Base-by-base conservation (phyloP, 2,329 filamentous ascomycete species). In the Diaporthe sp. region DNA sequence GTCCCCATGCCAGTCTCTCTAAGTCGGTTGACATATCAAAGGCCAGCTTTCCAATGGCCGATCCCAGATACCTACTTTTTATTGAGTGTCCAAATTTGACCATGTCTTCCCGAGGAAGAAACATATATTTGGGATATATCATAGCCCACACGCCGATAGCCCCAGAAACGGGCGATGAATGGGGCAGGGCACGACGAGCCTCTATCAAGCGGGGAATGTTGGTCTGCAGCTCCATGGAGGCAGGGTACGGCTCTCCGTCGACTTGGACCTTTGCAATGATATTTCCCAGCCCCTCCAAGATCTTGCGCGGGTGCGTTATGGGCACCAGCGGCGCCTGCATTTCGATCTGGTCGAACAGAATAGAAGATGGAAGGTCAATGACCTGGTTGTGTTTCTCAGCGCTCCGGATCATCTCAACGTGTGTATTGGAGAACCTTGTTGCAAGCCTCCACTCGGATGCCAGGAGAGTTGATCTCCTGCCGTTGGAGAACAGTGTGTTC, bases 401-500 rank as follows among this genome's bases (percentile, higher is more conserved):
- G 42, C 65, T 71, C 19, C 51, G 47, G 22, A 51, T 42, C 72
- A 70, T 42, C 37, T 74, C 47, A 15, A 27, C 30, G 7, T 5
- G 22, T 22, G 50, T 63, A 1, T n/a, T 50, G 3, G 22, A 7
- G 27, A 50, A 30, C 17, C 13, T 30, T 30, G 25, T 39, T 37
- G 15, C 66, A 35, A 35, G 70, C 27, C 7, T 30, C 77, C 77
- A 78, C 37, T 72, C 50, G 19, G 71, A 70, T 53, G 73, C 77
- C 44, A 77, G 61, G 27, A 35, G 77, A 75, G 32, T 77, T 51
- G 61, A 79, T 42, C 56, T 75, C 71, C 17, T 79, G 32, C 17
- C 76, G 75, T 92, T 96, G 51, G 92, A 89, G 79, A 97, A 97
- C 9, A 95, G 84, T 0, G 94, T 97, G 79, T 95, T 94, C 53